Evolutionary conservation across 2,329 filamentous ascomycete genomes (phyloP).

Genomic region (Lecanicillium sp.): DNA sequence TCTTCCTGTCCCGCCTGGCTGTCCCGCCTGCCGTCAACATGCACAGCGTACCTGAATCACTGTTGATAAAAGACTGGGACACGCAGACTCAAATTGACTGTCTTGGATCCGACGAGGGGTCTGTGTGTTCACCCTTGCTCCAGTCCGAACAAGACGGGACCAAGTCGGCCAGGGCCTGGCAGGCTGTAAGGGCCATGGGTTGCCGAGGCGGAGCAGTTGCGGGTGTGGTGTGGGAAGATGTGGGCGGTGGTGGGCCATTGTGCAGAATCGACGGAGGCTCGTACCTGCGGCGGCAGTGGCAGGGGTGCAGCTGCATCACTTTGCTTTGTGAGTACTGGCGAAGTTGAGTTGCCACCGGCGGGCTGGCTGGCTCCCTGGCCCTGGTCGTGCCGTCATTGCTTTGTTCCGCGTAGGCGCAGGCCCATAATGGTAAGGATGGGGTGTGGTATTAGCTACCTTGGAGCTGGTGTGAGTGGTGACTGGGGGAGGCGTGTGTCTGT

Average conservation of each 20-base stretch:
- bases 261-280: slow-evolving; percentile 11
- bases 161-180: neutral
- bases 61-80: slow-evolving; percentile 21
- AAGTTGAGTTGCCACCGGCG: neutral
- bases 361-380: slow-evolving; percentile 5
- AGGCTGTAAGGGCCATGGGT: neutral
- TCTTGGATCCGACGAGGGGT: slow-evolving; percentile 27
- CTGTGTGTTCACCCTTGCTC: slow-evolving; percentile 28
- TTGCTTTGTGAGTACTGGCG: neutral
- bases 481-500: too few relatives aligned
- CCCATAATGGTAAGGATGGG: slow-evolving; percentile 2
- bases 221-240: too few relatives aligned
- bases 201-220: slow-evolving; percentile 10
- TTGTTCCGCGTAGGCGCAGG: slow-evolving; percentile 6
- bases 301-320: neutral
- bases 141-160: slow-evolving; percentile 9
- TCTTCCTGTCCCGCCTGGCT: slow-evolving; percentile 1
- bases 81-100: slow-evolving; percentile 27
- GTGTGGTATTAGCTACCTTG: too few relatives aligned
- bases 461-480: too few relatives aligned
- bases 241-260: slow-evolving; percentile 7
- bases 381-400: slow-evolving; percentile 9
- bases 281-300: slow-evolving; percentile 10
- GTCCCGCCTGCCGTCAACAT: slow-evolving; percentile 8
- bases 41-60: slow-evolving; percentile 24